Base-by-base conservation (phyloP, 2,329 filamentous ascomycete genomes). In the Pseudogymnoascus sp. region DNA sequence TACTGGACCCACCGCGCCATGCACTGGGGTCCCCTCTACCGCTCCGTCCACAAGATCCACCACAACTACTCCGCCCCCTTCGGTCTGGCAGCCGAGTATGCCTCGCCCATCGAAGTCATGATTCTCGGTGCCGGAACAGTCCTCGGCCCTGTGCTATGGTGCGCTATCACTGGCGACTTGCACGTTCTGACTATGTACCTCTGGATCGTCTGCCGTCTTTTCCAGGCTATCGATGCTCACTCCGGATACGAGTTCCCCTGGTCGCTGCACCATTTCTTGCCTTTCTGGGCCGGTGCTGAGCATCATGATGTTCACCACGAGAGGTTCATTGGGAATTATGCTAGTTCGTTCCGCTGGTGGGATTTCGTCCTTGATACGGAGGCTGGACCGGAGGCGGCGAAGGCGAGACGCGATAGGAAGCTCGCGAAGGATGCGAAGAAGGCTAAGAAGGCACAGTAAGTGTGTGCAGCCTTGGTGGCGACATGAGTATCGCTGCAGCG, bases 321-420 rank as follows among this genome's bases (percentile, higher is more conserved):
- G 82, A 91, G 92, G 75, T 99, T 99, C 79, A 92, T 99, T 67
- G 95, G 95, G 71, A 99, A 99, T 82, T 99, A 97, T 76, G 82
- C 93, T 61, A 96, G 92, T 74, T 96, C 91, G 82, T 99, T 99
- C 86, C 86, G 93, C 77, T 99, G 95, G 95, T 99, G 95, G 95
- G 95, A 99, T 80, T 96, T 89, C 76, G 76, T 88, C 70, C 83
- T 97, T 69, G 93, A 97, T 78, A 99, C 95, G 66, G 93, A 99
- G 83, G 91, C 91, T 67, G 91, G 90, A 62, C 85, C 90, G 38
- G 93, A 96, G 77, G 91, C 93, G 42, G 84, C 89, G 71, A 93
- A 92, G 86, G 84, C 83, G 74, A 88, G 93, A 73, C 85, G 92
- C 65, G 91, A 95, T 77, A 86, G 81, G 77, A 93, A 90, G 84